Evolutionary conservation across 2,329 filamentous ascomycete genomes (phyloP).

Genomic region (Monilinia fructigena): DNA sequence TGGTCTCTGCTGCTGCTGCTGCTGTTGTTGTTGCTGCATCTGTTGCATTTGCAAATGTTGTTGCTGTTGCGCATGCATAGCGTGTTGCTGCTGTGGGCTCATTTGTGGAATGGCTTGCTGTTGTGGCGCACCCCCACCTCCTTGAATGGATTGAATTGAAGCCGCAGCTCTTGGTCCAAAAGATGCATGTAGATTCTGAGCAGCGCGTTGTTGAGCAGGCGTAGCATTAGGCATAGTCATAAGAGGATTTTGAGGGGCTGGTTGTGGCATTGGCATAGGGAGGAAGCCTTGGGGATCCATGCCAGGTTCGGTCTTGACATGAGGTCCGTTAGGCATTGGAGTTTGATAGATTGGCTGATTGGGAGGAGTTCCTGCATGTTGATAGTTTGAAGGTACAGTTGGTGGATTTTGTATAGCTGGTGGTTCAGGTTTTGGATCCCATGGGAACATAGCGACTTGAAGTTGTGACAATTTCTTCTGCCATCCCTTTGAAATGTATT

Average conservation of each 20-base stretch:
- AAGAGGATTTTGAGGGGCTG: conserved; percentile 34
- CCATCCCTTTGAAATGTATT: conserved; percentile 70
- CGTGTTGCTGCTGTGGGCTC: conserved; percentile 34
- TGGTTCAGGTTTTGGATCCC: conserved; percentile 82
- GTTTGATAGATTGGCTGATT: conserved; percentile 26
- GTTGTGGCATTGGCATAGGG: conserved; percentile 22
- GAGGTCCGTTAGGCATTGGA: conserved; percentile 34
- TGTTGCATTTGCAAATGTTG: conserved; percentile 28
- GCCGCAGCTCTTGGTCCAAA: conserved; percentile 64
- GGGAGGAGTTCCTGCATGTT: conserved; percentile 33
- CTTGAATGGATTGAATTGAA: conserved; percentile 61
- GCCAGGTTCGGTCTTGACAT: conserved; percentile 48
- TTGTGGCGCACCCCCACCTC: conserved; percentile 35
- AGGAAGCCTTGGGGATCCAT: conserved; percentile 32
- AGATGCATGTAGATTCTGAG: conserved; percentile 55
- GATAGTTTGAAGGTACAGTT: conserved; percentile 40
- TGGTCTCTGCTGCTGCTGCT: conserved; percentile 7
- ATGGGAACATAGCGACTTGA: conserved; percentile 85
- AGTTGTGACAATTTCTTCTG: conserved; percentile 85
- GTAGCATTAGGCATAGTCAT: conserved; percentile 36
- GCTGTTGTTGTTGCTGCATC: conserved; percentile 25
- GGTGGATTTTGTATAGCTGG: conserved; percentile 42
- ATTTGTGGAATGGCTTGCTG: conserved; percentile 34
- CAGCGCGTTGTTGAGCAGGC: conserved; percentile 55
- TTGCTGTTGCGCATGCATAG: conserved; percentile 37